Evolutionary conservation across 2,329 filamentous ascomycete species (phyloP).

Genomic region (Fusarium haematococcum): DNA sequence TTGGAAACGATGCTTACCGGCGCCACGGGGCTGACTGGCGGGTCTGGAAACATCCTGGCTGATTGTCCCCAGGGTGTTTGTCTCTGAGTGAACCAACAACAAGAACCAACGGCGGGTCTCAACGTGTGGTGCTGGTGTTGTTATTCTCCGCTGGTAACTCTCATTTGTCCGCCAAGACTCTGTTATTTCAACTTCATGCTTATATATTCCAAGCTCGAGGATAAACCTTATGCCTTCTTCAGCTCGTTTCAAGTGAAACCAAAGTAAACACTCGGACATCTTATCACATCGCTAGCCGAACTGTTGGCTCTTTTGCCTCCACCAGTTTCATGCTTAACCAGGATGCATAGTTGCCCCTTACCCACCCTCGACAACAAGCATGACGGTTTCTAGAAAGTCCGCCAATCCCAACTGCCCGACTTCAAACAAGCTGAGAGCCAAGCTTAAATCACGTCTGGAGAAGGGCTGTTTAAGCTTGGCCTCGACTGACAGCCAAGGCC

Average conservation of each 20-base stretch:
- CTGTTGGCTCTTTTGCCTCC: constrained; percentile 2
- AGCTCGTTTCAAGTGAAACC: constrained; percentile 21
- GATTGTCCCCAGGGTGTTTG: constrained; percentile 6
- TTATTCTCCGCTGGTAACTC: not conserved
- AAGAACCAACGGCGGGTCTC: not conserved
- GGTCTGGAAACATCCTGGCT: constrained; percentile 5
- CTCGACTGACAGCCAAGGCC: not conserved
- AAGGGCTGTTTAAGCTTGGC: constrained; percentile 3
- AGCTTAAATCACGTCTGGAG: constrained; percentile 9
- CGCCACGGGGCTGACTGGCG: constrained; percentile 22
- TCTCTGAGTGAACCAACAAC: not conserved
- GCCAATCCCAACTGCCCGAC: constrained; percentile 19
- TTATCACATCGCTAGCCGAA: not conserved
- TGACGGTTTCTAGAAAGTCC: constrained; percentile 18
- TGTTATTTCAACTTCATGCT: not conserved
- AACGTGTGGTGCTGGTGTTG: not conserved
- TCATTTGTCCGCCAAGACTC: not conserved
- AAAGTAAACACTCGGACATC: not conserved
- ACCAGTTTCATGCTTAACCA: constrained; percentile 19
- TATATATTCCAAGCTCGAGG: not conserved
- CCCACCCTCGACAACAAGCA: constrained; percentile 5
- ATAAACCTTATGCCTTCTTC: not conserved
- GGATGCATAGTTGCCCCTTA: constrained; percentile 10
- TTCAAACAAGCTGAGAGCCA: constrained; percentile 21
- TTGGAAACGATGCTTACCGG: constrained; percentile 2